Base-by-base conservation (phyloP, 169 alveolate species). In the Theileria sp. region DNA sequence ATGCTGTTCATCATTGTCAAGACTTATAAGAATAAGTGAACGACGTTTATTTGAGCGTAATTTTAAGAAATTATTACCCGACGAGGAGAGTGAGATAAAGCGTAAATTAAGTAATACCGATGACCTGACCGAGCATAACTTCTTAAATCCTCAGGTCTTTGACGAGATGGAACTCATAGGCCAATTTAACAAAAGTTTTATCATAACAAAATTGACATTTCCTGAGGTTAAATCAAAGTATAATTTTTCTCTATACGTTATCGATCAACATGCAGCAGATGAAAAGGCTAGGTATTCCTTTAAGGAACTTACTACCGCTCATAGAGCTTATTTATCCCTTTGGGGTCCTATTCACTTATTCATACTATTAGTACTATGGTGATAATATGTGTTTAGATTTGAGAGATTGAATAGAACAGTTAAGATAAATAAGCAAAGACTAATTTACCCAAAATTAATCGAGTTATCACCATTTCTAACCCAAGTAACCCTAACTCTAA, bases 181-280 rank as follows among this genome's bases (percentile, higher is more conserved):
- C 0, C 96, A 98, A 88, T 98, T 98, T 86, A 98, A 98, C 77
- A 93, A 92, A 80, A 99, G 99, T 25, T 98, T 98, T 92, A 97
- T 98, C 9, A 80, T 98, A 32, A 92, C 99, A 19, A 88, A 88
- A 50, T 79, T 93, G 25, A 80, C 23, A 28, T 64, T 75, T 15
- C 38, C 69, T 10, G 70, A 25, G 28, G 36, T 60, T 23, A 66
- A 54, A 49, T 49, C 75, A 21, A 75, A 78, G 38, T 74, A 71
- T 19, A 69, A 86, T 74, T 91, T 87, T 69, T 92, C 97, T 32
- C 70, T 97, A 69, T 97, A 95, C 86, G 95, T 98, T 0, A 92
- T 98, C 34, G 99, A 98, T 87, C 98, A 98, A 81, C 99, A 98
- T 89, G 99, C 99, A 0, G 96, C 99, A 34, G 99, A 97, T 85